These are phyloP conservation scores for Wickerhamomyces canadensis DNA, from an alignment of 805 yeast species.

Conservation along the genomic window DNA sequence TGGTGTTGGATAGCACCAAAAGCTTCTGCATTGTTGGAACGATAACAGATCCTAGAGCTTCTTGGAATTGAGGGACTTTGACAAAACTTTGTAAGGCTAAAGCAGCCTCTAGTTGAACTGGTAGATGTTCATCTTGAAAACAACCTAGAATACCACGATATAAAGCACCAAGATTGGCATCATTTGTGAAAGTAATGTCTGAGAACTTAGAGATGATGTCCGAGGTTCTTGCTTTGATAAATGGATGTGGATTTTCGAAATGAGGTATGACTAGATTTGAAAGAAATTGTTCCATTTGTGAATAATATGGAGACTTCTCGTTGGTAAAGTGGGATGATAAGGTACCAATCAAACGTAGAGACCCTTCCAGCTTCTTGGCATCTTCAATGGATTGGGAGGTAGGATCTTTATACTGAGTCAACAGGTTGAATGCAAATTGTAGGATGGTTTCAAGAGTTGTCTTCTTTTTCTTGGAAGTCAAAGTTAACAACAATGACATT, in stretches of 20 bases:
- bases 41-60: constrained; percentile 61
- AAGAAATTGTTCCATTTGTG: constrained; percentile 67
- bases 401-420: constrained; percentile 31
- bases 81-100: constrained; percentile 79
- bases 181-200: constrained; percentile 45
- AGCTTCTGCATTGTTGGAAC: constrained; percentile 79
- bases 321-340: constrained; percentile 53
- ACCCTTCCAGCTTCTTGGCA: constrained; percentile 72
- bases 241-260: constrained; percentile 53
- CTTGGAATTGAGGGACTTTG: constrained; percentile 57
- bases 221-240: constrained; percentile 71
- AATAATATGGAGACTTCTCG: constrained; percentile 49
- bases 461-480: constrained; percentile 64
- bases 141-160: constrained; percentile 41
- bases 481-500: constrained; percentile 59
- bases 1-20: constrained; percentile 65
- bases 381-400: constrained; percentile 33
- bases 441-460: constrained; percentile 55
- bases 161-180: constrained; percentile 30
- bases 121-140: constrained; percentile 43
- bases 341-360: constrained; percentile 71
- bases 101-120: constrained; percentile 81
- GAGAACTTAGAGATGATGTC: constrained; percentile 63
- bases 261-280: constrained; percentile 64
- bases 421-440: constrained; percentile 50